phyloP scores from a whole-genome alignment of 2,329 filamentous ascomycete species.

The Phyllosticta citrichinensis region DNA sequence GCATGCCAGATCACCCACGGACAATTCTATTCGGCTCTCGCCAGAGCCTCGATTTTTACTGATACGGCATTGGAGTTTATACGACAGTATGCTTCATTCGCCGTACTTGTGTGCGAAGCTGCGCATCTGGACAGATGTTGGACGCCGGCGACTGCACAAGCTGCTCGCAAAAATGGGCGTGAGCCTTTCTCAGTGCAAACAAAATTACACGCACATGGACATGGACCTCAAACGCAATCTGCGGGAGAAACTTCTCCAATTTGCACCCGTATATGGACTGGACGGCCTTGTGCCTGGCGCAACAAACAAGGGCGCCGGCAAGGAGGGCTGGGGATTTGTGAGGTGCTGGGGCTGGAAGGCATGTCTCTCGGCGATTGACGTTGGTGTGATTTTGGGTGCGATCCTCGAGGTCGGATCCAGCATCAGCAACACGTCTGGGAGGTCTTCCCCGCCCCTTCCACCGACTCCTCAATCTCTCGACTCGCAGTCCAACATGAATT shows the following conservation, averaged over 20 bases:
- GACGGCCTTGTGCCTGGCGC: constrained; percentile 79
- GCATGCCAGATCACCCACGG: constrained; percentile 76
- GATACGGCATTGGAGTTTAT: constrained; percentile 91
- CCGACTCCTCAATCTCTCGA: constrained; percentile 15
- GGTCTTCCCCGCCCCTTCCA: constrained; percentile 6
- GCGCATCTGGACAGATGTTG: constrained; percentile 88
- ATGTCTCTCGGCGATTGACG: constrained; percentile 84
- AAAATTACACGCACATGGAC: constrained; percentile 97
- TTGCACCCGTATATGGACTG: constrained; percentile 84
- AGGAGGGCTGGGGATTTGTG: constrained; percentile 95
- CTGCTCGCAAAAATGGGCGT: constrained; percentile 97
- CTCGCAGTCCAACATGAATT: not conserved
- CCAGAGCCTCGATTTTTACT: constrained; percentile 90
- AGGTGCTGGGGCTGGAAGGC: constrained; percentile 97
- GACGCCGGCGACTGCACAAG: constrained; percentile 82
- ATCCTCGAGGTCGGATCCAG: constrained; percentile 74
- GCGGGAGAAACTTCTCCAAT: constrained; percentile 76
- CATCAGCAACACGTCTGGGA: constrained; percentile 9
- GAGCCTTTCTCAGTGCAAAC: constrained; percentile 83
- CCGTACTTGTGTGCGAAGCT: constrained; percentile 86
- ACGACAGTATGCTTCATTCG: constrained; percentile 97
- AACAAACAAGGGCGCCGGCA: constrained; percentile 59
- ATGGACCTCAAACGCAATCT: constrained; percentile 88
- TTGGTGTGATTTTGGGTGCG: constrained; percentile 84
- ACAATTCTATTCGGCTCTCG: constrained; percentile 83